Evolutionary conservation across 2,329 filamentous ascomycete species (phyloP), one percentile per base, ranked within the genome.

Genomic region (Neonectria faginata): DNA sequence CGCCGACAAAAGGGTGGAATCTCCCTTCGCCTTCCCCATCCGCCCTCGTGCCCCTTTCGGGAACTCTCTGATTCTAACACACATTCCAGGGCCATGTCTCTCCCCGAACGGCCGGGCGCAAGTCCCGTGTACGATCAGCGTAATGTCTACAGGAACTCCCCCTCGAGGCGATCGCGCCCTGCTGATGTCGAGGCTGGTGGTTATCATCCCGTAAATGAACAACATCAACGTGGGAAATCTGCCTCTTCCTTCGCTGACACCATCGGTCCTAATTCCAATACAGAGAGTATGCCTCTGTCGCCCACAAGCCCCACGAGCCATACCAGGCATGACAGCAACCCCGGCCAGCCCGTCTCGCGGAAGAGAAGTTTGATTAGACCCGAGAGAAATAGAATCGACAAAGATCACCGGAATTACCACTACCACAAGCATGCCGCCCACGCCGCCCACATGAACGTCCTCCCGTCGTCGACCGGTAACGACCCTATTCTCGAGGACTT

Each of bases 371-470:
- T 99, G 68, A 90, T 99, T 75, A 87, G 92, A 66, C 96, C 96
- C 1, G 96, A 99, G 80, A 89, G 96, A 70, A 91, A 91, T 74
- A 89, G 92, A 71, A 93, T 97, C 71, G 92, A 94, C 72, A 89
- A 86, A 68, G 92, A 94, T 72, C 94, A 98, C 77, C 94, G 94
- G 14, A 97, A 98, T 78, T 99, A 97, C 76, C 88, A 97, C 80
- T 99, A 99, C 80, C 90, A 93, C 71, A 92, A 97, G 78, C 94
- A 97, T 87, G 94, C 97, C 10, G 92, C 94, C 73, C 94, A 97
- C 87, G 94, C 97, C 10, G 92, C 94, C 73, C 92, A 95, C 69
- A 97, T 99, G 94, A 86, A 91, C 60, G 91, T 94, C 5, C 85
- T 93, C 69, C 96, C 97, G 1, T 98, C 96, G 0, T 92, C 93